Evolutionary conservation across 2,329 filamentous ascomycete genomes (phyloP).

Genomic region (Sclerotinia nivalis): DNA sequence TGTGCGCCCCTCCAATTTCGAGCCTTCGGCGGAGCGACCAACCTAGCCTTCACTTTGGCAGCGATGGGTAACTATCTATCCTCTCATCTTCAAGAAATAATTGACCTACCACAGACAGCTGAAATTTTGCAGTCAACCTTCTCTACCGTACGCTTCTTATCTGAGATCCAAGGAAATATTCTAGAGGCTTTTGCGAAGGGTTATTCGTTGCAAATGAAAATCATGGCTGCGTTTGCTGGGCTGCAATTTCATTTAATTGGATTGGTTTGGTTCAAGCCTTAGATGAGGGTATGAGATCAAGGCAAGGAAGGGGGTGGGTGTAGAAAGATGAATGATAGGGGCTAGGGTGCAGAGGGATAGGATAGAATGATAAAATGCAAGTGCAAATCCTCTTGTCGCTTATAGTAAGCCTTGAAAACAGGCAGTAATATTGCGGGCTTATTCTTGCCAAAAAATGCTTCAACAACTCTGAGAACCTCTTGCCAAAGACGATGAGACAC

Average conservation of each 20-base stretch:
- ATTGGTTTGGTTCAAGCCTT: not conserved
- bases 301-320: no score
- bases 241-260: not conserved
- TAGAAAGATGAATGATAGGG: no score
- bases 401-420: not conserved
- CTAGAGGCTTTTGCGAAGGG: not conserved
- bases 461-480: no score
- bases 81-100: not conserved
- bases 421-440: not conserved
- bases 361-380: no score
- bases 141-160: not conserved
- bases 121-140: not conserved
- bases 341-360: no score
- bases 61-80: constrained; percentile 10
- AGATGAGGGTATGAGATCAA: not conserved
- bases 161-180: not conserved
- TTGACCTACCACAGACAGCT: not conserved
- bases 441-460: not conserved
- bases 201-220: not conserved
- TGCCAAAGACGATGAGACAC: no score
- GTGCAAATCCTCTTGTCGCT: not conserved
- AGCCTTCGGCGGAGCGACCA: not conserved
- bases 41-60: not conserved
- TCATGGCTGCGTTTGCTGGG: constrained; percentile 5
- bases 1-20: not conserved